Base-by-base conservation (phyloP, 768 basidiomycete species). In the Crepidotus variabilis region DNA sequence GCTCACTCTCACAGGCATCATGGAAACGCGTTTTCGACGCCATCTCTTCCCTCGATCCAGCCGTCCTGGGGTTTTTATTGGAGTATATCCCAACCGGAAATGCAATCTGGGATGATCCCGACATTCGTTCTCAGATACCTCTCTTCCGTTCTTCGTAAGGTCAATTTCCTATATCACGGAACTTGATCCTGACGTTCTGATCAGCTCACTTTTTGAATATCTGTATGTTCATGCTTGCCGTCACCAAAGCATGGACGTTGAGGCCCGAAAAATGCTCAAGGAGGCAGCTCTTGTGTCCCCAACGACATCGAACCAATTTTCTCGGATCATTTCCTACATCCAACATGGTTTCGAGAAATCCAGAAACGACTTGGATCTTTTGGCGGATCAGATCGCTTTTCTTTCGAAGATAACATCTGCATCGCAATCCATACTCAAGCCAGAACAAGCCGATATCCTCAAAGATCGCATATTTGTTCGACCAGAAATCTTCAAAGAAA, bases 51-150 rank as follows among this genome's bases (percentile, higher is more conserved):
- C 68, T 84, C 16, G 66, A 84, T 57, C 63, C 67, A 0, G 72
- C 78, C 0, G 73, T 78, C 0, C 46, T 87, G 6, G 63, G 65
- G 16, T 70, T 74, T 33, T 57, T 90, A 3, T 56, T 77, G 23
- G 71, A 79, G 54, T 65, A 68, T 57, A 51, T 85, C 16, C 68
- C 78, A 59, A 82, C 85, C 2, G 63, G 65, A 2, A 60, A 72
- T 45, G 64, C 73, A 8, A 55, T 87, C 5, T 84, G 80, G 83
- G 61, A 65, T 11, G 72, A 66, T 14, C 28, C 72, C 1, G 61
- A 72, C 22, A 34, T 74, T 8, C 49, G 56, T 21, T 67, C 71
- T 0, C 60, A 61, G 33, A 49, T 71, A 11, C 69, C 72, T 0
- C 63, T 64, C 36, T 28, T 6, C 55, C 63, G 78, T 78, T 1